phyloP scores from a whole-genome alignment of 2,329 filamentous ascomycete species.

The Magnaporthiopsis incrustans region DNA sequence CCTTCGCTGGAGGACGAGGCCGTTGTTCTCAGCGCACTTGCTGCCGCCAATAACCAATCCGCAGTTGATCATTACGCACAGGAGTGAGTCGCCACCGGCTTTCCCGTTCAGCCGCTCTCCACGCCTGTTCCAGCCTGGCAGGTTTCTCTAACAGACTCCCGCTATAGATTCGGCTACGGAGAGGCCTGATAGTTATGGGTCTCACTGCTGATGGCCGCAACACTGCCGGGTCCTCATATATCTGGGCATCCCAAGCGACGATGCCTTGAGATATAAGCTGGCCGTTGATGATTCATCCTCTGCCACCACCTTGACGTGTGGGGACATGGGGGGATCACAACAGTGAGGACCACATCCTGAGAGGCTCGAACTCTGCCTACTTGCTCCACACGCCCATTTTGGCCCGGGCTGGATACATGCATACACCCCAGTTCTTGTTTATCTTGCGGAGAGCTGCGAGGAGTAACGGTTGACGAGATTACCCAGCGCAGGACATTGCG shows the following conservation, averaged over 20 bases:
- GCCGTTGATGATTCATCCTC: neutral
- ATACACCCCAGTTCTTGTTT: conserved; percentile 5
- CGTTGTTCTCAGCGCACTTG: conserved; percentile 33
- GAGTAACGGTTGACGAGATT: neutral
- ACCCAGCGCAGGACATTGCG: neutral
- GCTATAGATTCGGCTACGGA: neutral
- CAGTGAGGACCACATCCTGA: neutral
- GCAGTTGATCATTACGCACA: conserved; percentile 30
- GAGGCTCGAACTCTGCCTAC: neutral
- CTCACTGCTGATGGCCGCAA: neutral
- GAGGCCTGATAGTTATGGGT: neutral
- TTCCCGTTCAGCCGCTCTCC: neutral
- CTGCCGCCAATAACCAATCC: conserved; percentile 31
- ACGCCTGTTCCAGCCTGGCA: neutral
- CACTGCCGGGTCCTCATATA: neutral
- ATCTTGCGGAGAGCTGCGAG: neutral
- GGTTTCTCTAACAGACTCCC: neutral
- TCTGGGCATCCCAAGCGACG: neutral
- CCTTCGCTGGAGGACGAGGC: conserved; percentile 37
- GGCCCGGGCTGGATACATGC: too few species aligned
- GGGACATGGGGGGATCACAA: neutral
- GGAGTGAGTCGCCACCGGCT: conserved; percentile 28
- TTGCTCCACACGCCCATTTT: neutral
- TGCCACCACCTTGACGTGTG: neutral
- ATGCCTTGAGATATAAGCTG: neutral